Percentiles rank a stretch among this genome's conserved stretches.
Evolutionary conservation across 768 basidiomycete species (phyloP).

Genomic region (Boletus tomentosulus): DNA sequence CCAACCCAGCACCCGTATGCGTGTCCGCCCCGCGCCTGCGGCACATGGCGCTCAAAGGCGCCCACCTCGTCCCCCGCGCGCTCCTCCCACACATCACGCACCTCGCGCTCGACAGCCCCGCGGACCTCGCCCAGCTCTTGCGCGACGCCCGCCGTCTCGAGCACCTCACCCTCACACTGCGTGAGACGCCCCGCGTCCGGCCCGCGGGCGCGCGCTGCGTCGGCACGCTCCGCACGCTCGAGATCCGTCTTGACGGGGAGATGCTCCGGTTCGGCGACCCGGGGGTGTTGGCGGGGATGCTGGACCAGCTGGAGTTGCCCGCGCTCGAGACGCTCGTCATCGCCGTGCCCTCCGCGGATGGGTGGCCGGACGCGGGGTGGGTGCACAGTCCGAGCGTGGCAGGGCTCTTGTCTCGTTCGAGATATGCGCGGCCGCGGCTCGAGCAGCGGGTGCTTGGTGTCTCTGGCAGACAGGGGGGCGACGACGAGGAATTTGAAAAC

Average conservation of each 20-base stretch:
- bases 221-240: constrained; percentile 7
- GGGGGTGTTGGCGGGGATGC: constrained; percentile 10
- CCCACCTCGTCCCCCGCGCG: constrained; percentile 14
- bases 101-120: constrained; percentile 21
- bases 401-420: constrained; percentile 2
- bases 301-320: constrained; percentile 22
- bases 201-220: no score
- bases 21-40: constrained; percentile 15
- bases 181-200: no score
- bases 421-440: neutral
- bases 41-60: constrained; percentile 15
- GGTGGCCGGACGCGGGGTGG: neutral
- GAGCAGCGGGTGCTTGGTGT: neutral
- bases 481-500: neutral
- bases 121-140: constrained; percentile 19
- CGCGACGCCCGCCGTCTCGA: constrained; percentile 16
- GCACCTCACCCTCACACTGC: constrained; percentile 1
- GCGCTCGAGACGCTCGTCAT: constrained; percentile 14
- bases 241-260: constrained; percentile 21
- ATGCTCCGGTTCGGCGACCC: constrained; percentile 20
- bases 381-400: neutral
- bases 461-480: neutral
- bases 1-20: constrained; percentile 1
- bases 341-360: neutral
- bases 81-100: constrained; percentile 19